A percentile compares a stretch with the other conserved stretches of the same genome.
These are phyloP conservation scores for Tetrastigma voinierianum DNA, from an alignment of 164 flowering plant species.

Conservation along the genomic window DNA sequence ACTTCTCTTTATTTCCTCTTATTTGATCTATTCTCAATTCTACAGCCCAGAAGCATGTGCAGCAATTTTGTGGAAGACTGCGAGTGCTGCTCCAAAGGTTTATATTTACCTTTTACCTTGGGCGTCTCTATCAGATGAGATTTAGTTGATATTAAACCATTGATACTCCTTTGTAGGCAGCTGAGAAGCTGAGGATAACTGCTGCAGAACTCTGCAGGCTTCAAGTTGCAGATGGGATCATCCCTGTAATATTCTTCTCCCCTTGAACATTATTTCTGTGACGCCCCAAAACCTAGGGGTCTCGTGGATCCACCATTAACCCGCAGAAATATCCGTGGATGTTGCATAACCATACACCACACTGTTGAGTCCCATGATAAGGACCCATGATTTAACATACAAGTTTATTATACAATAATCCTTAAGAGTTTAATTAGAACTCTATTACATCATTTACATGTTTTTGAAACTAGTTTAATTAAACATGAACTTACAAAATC, in stretches of 20 bases:
- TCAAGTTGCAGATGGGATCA: slow-evolving; percentile 78
- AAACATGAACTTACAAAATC: too few relatives aligned
- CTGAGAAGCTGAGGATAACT: slow-evolving; percentile 85
- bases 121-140: not conserved
- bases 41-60: slow-evolving; percentile 98
- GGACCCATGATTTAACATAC: too few relatives aligned
- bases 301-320: too few relatives aligned
- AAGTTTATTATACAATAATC: too few relatives aligned
- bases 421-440: too few relatives aligned
- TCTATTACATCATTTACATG: too few relatives aligned
- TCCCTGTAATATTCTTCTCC: slow-evolving; percentile 64
- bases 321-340: too few relatives aligned
- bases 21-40: not conserved
- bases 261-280: not conserved
- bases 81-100: slow-evolving; percentile 94
- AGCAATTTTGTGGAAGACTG: slow-evolving; percentile 86
- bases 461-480: too few relatives aligned
- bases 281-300: too few relatives aligned
- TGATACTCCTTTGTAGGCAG: slow-evolving; percentile 63
- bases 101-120: not conserved
- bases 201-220: slow-evolving; percentile 71
- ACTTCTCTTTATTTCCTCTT: not conserved
- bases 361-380: too few relatives aligned
- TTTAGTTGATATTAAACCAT: not conserved
- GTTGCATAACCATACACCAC: too few relatives aligned